Base-by-base conservation (phyloP, 441 rosid genomes). In the Erodium texanum region DNA sequence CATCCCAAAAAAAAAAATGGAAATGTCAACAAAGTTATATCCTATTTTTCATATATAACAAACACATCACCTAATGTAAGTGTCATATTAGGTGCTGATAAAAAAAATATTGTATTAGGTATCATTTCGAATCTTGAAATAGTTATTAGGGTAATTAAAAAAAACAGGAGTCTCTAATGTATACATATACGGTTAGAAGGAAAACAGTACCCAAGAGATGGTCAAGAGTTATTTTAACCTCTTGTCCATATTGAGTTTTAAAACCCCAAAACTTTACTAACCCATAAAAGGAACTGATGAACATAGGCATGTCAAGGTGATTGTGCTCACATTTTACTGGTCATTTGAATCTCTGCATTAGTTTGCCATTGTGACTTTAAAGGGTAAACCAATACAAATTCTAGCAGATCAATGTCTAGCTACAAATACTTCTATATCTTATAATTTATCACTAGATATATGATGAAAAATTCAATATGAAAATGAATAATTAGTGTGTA, bases 1-100 rank as follows among this genome's bases (percentile, higher is more conserved):
- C 69, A 68, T 45, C 10, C 12, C 45, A 41, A 41, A 77, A 41
- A 62, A 24, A 24, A 24, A 66, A 19, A 11, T 50, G 45, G 3
- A 19, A 54, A 5, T 19, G 6, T 20, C 23, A 19, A 54, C 23
- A 54, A 54, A 54, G 19, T 5, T 54, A 18, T 54, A 16, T 19
- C 23, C 23, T n/a, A 19, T 19, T 19, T 18, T 18, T 50, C 61
- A 54, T 18, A 19, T 6, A 19, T 38, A 8, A 27, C 29, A 5
- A 54, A 18, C 61, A 54, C 61, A 54, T 54, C 10, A 54, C 3
- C 59, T 7, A 52, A 16, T 18, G 4, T 14, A 52, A 7, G 18
- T 5, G 4, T 27, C 29, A 27, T 27, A 4, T 27, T 27, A 27
- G 29, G 29, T 27, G 29, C 29, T 27, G 4, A 27, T 27, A 27